Base-by-base conservation (phyloP, 208 protist genomes). In the Trypanosoma cruzi region DNA sequence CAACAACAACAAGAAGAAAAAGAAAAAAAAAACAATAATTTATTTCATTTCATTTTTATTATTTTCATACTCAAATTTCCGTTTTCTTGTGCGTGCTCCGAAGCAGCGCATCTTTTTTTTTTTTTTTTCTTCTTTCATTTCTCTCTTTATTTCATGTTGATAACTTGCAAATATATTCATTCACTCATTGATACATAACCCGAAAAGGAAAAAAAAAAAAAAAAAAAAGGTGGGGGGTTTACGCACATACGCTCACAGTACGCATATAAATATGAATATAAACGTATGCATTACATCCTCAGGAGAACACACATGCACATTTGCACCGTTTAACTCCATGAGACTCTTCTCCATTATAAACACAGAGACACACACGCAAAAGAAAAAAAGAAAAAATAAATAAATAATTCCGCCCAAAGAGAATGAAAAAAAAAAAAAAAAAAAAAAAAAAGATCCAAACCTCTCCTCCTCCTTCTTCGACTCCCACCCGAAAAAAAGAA, bases 21-120 rank as follows among this genome's bases (percentile, higher is more conserved):
- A 42, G 28, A 60, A 24, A 31, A 60, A 60, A 60, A 60, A 10
- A 60, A 60, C 14, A 60, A 60, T 16, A 60, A 32, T 18, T 60
- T 60, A 60, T 40, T 20, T 60, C 31, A 32, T 60, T 60, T 40
- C 22, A n/a, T 60, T 24, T 40, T 40, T 42, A 36, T 42, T 20
- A 10, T 60, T 60, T 44, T 13, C 13, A 16, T 44, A 5, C 37
- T n/a, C n/a, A n/a, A n/a, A n/a, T n/a, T n/a, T n/a, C n/a, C n/a
- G n/a, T n/a, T n/a, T n/a, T n/a, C n/a, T n/a, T n/a, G n/a, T n/a
- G n/a, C n/a, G n/a, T n/a, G n/a, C n/a, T n/a, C n/a, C n/a, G n/a
- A n/a, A n/a, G n/a, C 37, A 16, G 8, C 37, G 37, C 13, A 16
- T 44, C 37, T 40, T 60, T 29, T 40, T 42, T 40, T 13, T 40